A percentile compares a stretch with the other conserved stretches of the same genome.
phyloP scores from a whole-genome alignment of 169 alveolate species.

The Plasmodium vinckei region DNA sequence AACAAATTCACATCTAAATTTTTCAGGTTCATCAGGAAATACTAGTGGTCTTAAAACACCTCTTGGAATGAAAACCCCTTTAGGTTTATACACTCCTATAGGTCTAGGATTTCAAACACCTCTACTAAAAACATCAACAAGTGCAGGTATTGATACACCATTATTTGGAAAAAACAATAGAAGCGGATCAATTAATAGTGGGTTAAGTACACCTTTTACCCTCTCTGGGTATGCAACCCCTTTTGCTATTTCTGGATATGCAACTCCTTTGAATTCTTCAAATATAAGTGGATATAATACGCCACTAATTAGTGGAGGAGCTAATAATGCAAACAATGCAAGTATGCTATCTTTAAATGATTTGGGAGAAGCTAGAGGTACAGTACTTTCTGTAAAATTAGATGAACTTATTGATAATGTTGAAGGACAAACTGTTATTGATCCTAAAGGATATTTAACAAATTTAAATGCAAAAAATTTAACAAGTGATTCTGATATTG shows the following conservation, averaged over 20 bases:
- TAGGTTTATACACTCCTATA: constrained; percentile 85
- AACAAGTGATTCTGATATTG: constrained; percentile 91
- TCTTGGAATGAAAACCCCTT: constrained; percentile 89
- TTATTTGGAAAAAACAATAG: constrained; percentile 7
- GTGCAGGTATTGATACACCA: constrained; percentile 59
- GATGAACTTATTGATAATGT: constrained; percentile 95
- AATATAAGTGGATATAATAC: constrained; percentile 82
- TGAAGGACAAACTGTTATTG: constrained; percentile 96
- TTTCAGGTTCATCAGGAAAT: constrained; percentile 75
- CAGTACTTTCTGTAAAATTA: constrained; percentile 93
- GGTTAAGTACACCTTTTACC: not conserved
- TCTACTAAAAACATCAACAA: constrained; percentile 9
- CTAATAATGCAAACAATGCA: not conserved
- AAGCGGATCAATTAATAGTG: not conserved
- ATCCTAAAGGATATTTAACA: constrained; percentile 96
- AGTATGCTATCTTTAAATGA: constrained; percentile 83
- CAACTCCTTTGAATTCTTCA: constrained; percentile 81
- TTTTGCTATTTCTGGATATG: constrained; percentile 51
- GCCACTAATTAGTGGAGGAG: not conserved
- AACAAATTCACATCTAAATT: constrained; percentile 81
- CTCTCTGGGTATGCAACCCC: constrained; percentile 35
- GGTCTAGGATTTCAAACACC: constrained; percentile 84
- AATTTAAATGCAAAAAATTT: constrained; percentile 88
- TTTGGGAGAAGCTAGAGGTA: constrained; percentile 95
- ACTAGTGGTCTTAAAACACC: constrained; percentile 82